These are phyloP conservation scores for Gracilaria gracilis DNA, from an alignment of 23 red algal genomes.

Conservation along the genomic window DNA sequence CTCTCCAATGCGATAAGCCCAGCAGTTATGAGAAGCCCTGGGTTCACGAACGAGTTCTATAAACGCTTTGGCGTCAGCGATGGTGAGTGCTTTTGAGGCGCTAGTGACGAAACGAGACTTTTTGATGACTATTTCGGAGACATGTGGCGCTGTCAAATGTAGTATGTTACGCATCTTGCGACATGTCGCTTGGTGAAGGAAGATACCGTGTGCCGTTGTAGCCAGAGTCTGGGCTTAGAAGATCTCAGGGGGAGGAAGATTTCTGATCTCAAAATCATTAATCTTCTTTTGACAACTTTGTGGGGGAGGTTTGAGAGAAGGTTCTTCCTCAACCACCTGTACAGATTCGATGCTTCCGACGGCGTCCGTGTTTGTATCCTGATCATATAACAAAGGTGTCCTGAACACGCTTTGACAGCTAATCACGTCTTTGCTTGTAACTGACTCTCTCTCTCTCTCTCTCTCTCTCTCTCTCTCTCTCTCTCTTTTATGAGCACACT, in stretches of 20 bases:
- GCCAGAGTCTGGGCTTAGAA: too few relatives aligned
- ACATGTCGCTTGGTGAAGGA: not conserved
- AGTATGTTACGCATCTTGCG: conserved; percentile 11
- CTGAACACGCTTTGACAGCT: too few relatives aligned
- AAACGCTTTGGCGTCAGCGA: conserved; percentile 13
- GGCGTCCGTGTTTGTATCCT: too few relatives aligned
- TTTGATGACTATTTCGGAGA: conserved; percentile 56
- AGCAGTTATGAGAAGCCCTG: conserved; percentile 55
- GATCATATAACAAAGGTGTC: too few relatives aligned
- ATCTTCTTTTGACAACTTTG: not conserved
- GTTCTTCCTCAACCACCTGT: too few relatives aligned
- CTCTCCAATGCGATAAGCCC: conserved; percentile 46
- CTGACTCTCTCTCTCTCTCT: too few relatives aligned
- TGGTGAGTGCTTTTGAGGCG: conserved; percentile 7
- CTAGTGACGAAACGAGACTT: conserved; percentile 61
- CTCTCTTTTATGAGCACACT: too few relatives aligned
- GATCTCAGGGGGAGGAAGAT: not conserved
- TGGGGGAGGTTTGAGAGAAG: not conserved
- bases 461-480: too few relatives aligned
- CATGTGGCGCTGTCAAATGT: conserved; percentile 13
- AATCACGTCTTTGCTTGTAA: too few relatives aligned
- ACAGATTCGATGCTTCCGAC: too few relatives aligned
- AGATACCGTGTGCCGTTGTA: not conserved
- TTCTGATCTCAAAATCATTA: not conserved
- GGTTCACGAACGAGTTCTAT: conserved; percentile 43